Conservation (phyloP, 1,139 yeast species). For the Taphrina communis region DNA sequence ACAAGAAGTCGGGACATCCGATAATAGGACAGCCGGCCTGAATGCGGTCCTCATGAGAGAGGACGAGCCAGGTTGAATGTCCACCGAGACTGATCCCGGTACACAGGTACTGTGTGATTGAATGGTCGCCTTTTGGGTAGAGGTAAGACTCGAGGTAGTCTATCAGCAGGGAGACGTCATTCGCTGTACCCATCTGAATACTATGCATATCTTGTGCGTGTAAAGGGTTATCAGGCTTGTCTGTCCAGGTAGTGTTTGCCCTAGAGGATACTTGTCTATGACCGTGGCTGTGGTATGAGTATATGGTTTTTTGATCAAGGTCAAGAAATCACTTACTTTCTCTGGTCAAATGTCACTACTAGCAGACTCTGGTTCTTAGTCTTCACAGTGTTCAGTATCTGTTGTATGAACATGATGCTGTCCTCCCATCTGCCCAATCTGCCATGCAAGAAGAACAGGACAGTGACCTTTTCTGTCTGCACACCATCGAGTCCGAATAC, state of each 20-base stretch:
- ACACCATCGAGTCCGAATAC: slow-evolving; percentile 48
- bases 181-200: slow-evolving; percentile 56
- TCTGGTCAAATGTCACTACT: slow-evolving; percentile 62
- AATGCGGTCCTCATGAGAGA: slow-evolving; percentile 45
- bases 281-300: slow-evolving; percentile 16
- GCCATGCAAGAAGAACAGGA: slow-evolving; percentile 42
- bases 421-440: slow-evolving; percentile 40
- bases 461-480: slow-evolving; percentile 21
- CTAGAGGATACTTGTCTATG: slow-evolving; percentile 11
- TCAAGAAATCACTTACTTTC: slow-evolving; percentile 63
- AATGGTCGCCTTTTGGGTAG: slow-evolving; percentile 50
- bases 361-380: slow-evolving; percentile 48
- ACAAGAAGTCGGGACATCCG: slow-evolving; percentile 46
- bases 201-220: slow-evolving; percentile 65
- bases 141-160: slow-evolving; percentile 58
- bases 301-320: slow-evolving; percentile 52
- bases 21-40: slow-evolving; percentile 45
- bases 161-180: slow-evolving; percentile 59
- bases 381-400: slow-evolving; percentile 20
- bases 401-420: slow-evolving; percentile 13
- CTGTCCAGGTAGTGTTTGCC: slow-evolving; percentile 37
- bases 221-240: slow-evolving; percentile 51
- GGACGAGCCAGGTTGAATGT: slow-evolving; percentile 57
- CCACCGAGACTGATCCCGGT: slow-evolving; percentile 69
- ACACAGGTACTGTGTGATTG: slow-evolving; percentile 52